Conservation (phyloP, 768 basidiomycete species). For the Tylopilus sp. region DNA sequence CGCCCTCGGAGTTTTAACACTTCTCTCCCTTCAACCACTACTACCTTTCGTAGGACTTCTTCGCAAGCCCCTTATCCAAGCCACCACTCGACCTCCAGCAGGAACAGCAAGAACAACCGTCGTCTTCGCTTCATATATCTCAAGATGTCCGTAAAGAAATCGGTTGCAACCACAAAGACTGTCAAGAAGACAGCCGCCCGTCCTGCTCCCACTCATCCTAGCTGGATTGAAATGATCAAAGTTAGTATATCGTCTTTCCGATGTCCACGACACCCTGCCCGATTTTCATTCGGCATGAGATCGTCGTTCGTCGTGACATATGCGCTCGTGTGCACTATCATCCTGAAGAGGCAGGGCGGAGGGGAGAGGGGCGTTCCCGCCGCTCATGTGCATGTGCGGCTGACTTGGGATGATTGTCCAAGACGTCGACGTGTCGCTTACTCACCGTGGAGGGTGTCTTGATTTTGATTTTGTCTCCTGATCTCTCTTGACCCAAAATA, state of each 20-base stretch:
- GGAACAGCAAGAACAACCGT: slow-evolving; percentile 16
- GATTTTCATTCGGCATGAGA: slow-evolving; percentile 5
- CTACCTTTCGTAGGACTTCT: slow-evolving; percentile 36
- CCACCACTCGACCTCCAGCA: slow-evolving; percentile 14
- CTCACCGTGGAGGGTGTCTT: slow-evolving; percentile 10
- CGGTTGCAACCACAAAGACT: slow-evolving; percentile 43
- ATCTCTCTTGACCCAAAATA: slow-evolving; percentile 33
- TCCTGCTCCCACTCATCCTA: slow-evolving; percentile 36
- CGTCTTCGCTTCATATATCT: slow-evolving; percentile 10
- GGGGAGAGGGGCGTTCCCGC: slow-evolving; percentile 27
- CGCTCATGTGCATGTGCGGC: slow-evolving; percentile 7
- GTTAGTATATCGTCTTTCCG: slow-evolving; percentile 37
- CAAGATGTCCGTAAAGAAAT: slow-evolving; percentile 42
- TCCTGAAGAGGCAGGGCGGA: slow-evolving; percentile 40
- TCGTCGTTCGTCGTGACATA: slow-evolving; percentile 6
- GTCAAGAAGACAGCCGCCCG: slow-evolving; percentile 33
- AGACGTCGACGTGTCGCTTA: background rate
- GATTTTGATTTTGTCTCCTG: slow-evolving; percentile 16
- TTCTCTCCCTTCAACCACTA: slow-evolving; percentile 45
- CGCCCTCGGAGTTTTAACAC: slow-evolving; percentile 41
- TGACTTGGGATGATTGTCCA: slow-evolving; percentile 10
- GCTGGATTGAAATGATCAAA: slow-evolving; percentile 83
- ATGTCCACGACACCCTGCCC: slow-evolving; percentile 11
- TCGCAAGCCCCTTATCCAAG: slow-evolving; percentile 12
- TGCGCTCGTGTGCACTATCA: slow-evolving; percentile 6